These are phyloP conservation scores for Arachnomyces sp. DNA, from an alignment of 2,329 filamentous ascomycete genomes.

Conservation along the genomic window DNA sequence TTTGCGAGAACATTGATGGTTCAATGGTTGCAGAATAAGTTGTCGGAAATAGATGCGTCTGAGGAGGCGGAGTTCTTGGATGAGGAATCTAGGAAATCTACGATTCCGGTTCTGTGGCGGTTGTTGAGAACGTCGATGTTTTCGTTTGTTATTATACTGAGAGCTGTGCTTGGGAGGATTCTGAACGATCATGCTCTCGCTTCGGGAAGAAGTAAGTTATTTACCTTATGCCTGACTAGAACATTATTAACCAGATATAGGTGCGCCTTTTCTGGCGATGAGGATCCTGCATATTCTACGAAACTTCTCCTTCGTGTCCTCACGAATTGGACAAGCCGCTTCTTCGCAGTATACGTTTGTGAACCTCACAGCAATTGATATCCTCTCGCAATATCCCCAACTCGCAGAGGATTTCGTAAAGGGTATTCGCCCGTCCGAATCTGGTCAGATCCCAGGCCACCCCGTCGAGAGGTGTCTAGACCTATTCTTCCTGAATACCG, in stretches of 20 bases:
- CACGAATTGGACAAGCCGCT: constrained; percentile 60
- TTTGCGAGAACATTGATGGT: constrained; percentile 61
- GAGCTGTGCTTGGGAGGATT: constrained; percentile 62
- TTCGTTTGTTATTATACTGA: constrained; percentile 64
- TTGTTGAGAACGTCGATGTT: constrained; percentile 70
- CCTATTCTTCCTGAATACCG: constrained; percentile 79
- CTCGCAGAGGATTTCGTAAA: constrained; percentile 61
- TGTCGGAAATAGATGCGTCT: constrained; percentile 64
- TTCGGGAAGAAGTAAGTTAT: constrained; percentile 41
- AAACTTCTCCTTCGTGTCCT: constrained; percentile 74
- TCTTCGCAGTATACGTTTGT: constrained; percentile 84
- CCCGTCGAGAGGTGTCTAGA: constrained; percentile 67
- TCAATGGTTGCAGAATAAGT: constrained; percentile 66
- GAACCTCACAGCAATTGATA: constrained; percentile 73
- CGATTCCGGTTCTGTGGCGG: constrained; percentile 66
- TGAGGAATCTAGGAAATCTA: constrained; percentile 56
- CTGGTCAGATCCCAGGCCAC: constrained; percentile 52
- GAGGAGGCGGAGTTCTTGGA: constrained; percentile 59
- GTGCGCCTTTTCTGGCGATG: constrained; percentile 59
- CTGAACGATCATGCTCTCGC: constrained; percentile 51
- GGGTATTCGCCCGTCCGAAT: constrained; percentile 50
- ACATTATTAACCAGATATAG: constrained; percentile 20
- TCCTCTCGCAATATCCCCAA: constrained; percentile 62
- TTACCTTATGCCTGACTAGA: constrained; percentile 3
- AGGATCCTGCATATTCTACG: constrained; percentile 68